phyloP scores from a whole-genome alignment of 1,284 basidiomycete genomes.

The Ganoderma lucidum region DNA sequence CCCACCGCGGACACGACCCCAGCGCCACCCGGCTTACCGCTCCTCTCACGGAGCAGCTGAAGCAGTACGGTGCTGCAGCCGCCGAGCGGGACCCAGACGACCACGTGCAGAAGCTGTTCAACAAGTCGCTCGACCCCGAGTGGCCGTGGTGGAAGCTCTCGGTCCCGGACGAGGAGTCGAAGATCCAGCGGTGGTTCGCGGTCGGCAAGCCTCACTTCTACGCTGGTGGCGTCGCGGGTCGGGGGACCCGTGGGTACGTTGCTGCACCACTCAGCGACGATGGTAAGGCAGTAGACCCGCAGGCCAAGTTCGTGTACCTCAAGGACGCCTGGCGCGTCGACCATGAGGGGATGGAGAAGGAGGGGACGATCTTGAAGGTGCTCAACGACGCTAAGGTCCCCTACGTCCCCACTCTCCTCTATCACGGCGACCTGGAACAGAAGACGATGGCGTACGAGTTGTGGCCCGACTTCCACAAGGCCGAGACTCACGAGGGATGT shows the following conservation, averaged over 20 bases:
- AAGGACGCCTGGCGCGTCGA: slow-evolving; percentile 28
- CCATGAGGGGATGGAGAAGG: slow-evolving; percentile 10
- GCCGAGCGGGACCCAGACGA: not conserved
- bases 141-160: slow-evolving; percentile 6
- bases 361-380: slow-evolving; percentile 14
- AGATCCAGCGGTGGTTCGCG: not conserved
- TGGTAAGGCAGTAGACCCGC: not conserved
- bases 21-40: slow-evolving; percentile 10
- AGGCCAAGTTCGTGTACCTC: slow-evolving; percentile 14
- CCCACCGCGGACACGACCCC: slow-evolving; percentile 21
- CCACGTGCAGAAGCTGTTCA: slow-evolving; percentile 9
- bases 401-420: slow-evolving; percentile 27
- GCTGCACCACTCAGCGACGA: not conserved
- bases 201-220: slow-evolving; percentile 24
- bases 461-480: not conserved
- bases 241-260: slow-evolving; percentile 27
- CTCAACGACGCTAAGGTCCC: slow-evolving; percentile 28
- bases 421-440: slow-evolving; percentile 26
- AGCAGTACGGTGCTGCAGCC: not conserved
- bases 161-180: not conserved
- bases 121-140: slow-evolving; percentile 1
- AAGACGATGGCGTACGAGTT: not conserved
- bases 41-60: not conserved
- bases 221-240: slow-evolving; percentile 12
- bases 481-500: slow-evolving; percentile 2